Percentiles rank a stretch among this genome's conserved stretches.
Conservation (phyloP, 2,329 filamentous ascomycete genomes). For the Fusarium sp. region DNA sequence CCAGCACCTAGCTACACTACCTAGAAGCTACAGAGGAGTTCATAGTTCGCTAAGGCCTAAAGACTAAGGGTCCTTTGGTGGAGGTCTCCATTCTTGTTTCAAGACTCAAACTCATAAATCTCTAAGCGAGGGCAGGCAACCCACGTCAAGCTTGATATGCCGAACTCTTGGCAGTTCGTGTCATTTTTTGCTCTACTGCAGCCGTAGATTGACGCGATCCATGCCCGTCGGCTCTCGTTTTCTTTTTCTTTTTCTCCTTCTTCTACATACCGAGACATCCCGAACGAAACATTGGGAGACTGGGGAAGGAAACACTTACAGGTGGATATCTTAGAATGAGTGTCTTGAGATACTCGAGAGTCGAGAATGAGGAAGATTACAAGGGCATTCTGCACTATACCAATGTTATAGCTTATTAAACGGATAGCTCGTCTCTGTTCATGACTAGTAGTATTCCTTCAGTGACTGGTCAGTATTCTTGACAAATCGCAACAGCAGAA, state of each 20-base stretch:
- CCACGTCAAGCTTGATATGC: constrained; percentile 21
- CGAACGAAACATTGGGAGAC: constrained; percentile 7
- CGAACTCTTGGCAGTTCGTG: constrained; percentile 23
- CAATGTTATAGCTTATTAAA: neutral
- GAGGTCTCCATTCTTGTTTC: constrained; percentile 35
- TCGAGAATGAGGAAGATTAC: constrained; percentile 1
- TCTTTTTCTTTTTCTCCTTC: neutral
- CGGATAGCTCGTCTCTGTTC: neutral
- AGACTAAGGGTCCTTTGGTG: constrained; percentile 5
- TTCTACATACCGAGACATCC: constrained; percentile 14
- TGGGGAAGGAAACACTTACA: constrained; percentile 3
- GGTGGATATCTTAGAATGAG: neutral
- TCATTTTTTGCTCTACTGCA: neutral
- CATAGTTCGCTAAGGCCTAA: too few species aligned
- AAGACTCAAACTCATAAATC: constrained; percentile 36
- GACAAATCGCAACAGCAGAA: neutral
- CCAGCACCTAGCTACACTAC: too few species aligned
- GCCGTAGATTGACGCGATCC: neutral
- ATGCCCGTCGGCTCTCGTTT: neutral
- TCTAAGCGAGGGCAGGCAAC: constrained; percentile 39
- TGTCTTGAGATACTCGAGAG: neutral
- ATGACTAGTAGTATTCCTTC: neutral
- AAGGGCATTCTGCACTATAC: neutral
- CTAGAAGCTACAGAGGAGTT: too few species aligned
- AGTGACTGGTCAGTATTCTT: neutral